phyloP scores from a whole-genome alignment of 2,329 filamentous ascomycete genomes.

The Phaeosphaeria sp. region DNA sequence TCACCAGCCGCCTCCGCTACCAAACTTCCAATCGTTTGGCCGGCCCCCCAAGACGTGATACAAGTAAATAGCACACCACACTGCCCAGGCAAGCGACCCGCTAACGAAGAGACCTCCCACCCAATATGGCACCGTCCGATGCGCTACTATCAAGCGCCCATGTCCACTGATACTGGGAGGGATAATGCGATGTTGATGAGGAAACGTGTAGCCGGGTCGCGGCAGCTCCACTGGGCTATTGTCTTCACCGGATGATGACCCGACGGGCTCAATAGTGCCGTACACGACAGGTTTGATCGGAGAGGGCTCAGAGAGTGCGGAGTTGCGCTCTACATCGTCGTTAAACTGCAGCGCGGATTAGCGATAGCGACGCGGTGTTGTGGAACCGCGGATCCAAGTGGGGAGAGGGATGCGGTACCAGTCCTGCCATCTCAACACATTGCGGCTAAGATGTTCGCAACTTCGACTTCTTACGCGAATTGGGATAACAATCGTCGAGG shows the following conservation, averaged over 20 bases:
- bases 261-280: constrained; percentile 11
- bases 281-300: constrained; percentile 18
- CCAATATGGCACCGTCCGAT: constrained; percentile 28
- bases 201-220: constrained; percentile 15
- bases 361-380: constrained; percentile 4
- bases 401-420: constrained; percentile 9
- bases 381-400: not conserved
- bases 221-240: constrained; percentile 13
- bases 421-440: constrained; percentile 25
- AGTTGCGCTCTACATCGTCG: constrained; percentile 8
- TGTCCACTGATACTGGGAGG: constrained; percentile 31
- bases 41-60: constrained; percentile 21
- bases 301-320: constrained; percentile 5
- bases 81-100: constrained; percentile 26
- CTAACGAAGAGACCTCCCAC: constrained; percentile 20
- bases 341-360: constrained; percentile 12
- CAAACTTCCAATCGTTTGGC: constrained; percentile 4
- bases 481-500: not conserved
- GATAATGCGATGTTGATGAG: constrained; percentile 28
- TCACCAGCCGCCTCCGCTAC: not conserved
- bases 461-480: not conserved
- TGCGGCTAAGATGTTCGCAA: not conserved
- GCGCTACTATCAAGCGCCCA: constrained; percentile 25
- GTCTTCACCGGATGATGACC: constrained; percentile 11
- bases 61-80: constrained; percentile 23